Conservation (phyloP, 352 stramenopile genomes). For the Pythium utonaiense region DNA sequence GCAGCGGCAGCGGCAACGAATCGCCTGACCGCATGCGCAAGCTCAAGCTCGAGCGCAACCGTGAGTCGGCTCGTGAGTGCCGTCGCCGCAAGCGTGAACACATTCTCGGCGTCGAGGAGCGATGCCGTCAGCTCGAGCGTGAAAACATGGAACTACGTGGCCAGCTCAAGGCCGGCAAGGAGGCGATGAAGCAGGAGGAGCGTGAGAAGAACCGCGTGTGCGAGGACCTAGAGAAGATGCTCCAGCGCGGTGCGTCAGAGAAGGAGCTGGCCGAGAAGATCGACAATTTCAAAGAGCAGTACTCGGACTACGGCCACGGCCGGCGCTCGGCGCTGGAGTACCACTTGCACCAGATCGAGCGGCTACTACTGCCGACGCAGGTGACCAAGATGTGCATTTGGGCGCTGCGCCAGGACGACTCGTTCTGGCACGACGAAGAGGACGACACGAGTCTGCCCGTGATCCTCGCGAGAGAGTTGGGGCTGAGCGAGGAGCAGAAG, state of each 20-base stretch:
- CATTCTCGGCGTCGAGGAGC: constrained; percentile 76
- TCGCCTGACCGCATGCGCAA: constrained; percentile 61
- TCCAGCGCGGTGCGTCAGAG: constrained; percentile 73
- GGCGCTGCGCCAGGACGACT: constrained; percentile 88
- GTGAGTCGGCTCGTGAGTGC: constrained; percentile 88
- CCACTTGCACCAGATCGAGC: constrained; percentile 92
- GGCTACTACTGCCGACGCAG: constrained; percentile 91
- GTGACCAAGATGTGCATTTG: constrained; percentile 94
- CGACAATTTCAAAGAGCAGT: constrained; percentile 94
- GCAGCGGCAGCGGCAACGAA: constrained; percentile 58
- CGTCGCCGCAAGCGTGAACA: constrained; percentile 86
- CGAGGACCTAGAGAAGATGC: constrained; percentile 82
- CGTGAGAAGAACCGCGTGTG: constrained; percentile 85
- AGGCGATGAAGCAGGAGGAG: constrained; percentile 83
- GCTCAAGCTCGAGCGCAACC: constrained; percentile 91
- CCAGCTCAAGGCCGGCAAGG: constrained; percentile 84
- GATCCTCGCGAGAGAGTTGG: constrained; percentile 88
- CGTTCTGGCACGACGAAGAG: constrained; percentile 86
- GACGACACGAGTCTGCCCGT: constrained; percentile 88
- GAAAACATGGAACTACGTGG: constrained; percentile 91
- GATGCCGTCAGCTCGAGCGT: constrained; percentile 77
- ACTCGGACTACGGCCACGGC: constrained; percentile 90
- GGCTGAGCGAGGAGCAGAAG: constrained; percentile 90
- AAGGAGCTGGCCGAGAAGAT: constrained; percentile 92
- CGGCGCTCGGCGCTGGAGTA: constrained; percentile 84